These are phyloP conservation scores for Chrysosporium queenslandicum DNA, from an alignment of 2,329 filamentous ascomycete genomes.

Conservation along the genomic window DNA sequence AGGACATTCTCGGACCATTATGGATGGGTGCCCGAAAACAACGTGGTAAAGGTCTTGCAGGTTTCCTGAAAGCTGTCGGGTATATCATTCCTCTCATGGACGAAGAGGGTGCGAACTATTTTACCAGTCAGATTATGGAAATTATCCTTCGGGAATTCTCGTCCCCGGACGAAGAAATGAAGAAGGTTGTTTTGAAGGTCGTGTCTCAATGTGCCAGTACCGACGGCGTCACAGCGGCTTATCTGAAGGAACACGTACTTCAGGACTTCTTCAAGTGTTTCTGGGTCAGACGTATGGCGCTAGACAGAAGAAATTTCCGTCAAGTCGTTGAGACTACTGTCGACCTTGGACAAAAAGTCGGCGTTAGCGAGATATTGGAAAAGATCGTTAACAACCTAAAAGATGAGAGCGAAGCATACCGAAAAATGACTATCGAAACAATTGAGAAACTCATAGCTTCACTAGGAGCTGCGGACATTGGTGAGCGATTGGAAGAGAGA, in stretches of 20 bases:
- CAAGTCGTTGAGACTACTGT: conserved; percentile 98
- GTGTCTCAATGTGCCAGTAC: conserved; percentile 92
- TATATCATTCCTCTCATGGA: conserved; percentile 99
- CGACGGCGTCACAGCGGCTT: conserved; percentile 86
- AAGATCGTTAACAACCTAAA: conserved; percentile 91
- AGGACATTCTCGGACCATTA: conserved; percentile 90
- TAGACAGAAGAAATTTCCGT: conserved; percentile 95
- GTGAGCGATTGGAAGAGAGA: conserved; percentile 81
- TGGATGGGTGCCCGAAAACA: conserved; percentile 97
- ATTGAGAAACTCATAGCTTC: conserved; percentile 93
- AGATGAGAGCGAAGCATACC: conserved; percentile 93
- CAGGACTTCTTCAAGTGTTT: conserved; percentile 98
- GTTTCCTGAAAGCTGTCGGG: conserved; percentile 92
- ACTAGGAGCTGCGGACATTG: conserved; percentile 86
- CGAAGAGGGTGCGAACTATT: conserved; percentile 98
- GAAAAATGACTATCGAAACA: conserved; percentile 98
- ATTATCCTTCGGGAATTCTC: conserved; percentile 92
- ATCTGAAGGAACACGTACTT: conserved; percentile 89
- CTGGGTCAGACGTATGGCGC: conserved; percentile 92
- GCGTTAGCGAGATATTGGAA: conserved; percentile 87
- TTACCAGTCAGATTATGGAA: conserved; percentile 97
- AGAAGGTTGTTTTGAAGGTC: conserved; percentile 96
- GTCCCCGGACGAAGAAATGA: conserved; percentile 98
- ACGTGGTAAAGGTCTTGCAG: conserved; percentile 87
- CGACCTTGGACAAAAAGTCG: conserved; percentile 95